Evolutionary conservation across 441 rosid species (phyloP).

Genomic region (Adansonia madagascariensis): DNA sequence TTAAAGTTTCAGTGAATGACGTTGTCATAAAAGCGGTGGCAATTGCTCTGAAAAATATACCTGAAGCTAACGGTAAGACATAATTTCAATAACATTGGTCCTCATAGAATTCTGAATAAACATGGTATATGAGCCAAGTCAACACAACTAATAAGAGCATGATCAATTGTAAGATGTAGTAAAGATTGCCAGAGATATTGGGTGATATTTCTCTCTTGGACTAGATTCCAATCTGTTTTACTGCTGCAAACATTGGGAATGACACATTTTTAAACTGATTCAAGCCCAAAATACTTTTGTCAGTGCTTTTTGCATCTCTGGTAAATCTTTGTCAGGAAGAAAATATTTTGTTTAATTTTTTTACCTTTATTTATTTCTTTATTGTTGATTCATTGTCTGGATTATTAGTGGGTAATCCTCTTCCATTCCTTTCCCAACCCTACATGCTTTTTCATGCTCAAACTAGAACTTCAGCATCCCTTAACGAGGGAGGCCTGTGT

Average conservation of each 20-base stretch:
- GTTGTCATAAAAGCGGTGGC: conserved; percentile 95
- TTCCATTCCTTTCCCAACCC: conserved; percentile 3
- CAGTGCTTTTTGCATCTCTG: conserved; percentile 6
- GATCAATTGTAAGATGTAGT: conserved; percentile 9
- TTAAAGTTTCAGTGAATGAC: conserved; percentile 93
- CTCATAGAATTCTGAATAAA: conserved; percentile 17
- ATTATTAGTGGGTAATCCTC: not conserved
- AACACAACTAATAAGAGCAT: conserved; percentile 15
- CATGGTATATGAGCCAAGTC: conserved; percentile 18
- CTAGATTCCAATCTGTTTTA: conserved; percentile 10
- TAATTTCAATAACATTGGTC: conserved; percentile 24
- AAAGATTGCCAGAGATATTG: conserved; percentile 7
- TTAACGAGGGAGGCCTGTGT: conserved; percentile 11
- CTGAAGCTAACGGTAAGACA: conserved; percentile 89
- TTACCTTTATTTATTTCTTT: conserved; percentile 11
- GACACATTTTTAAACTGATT: not conserved
- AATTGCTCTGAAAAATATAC: conserved; percentile 76
- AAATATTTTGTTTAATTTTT: not conserved
- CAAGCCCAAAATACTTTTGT: not conserved
- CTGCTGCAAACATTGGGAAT: conserved; percentile 12
- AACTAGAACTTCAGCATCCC: not conserved
- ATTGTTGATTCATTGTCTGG: not conserved
- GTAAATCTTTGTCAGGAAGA: not conserved
- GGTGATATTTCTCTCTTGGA: not conserved
- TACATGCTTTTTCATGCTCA: not conserved